phyloP scores from a whole-genome alignment of 2,329 filamentous ascomycete genomes.

The Bertia moriformis region DNA sequence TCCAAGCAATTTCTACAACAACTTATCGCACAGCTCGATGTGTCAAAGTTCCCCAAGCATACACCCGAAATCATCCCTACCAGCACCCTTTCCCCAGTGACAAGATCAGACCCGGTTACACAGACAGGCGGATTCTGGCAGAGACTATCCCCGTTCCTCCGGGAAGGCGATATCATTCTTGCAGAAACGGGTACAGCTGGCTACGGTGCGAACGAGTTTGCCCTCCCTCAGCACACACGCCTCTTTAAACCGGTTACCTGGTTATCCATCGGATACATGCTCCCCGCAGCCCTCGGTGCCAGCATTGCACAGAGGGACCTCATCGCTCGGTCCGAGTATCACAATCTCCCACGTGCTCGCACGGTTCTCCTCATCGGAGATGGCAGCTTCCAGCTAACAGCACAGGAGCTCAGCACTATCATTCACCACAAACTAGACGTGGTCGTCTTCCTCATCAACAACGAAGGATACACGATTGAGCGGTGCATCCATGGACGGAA shows the following conservation, averaged over 20 bases:
- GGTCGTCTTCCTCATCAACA: conserved; percentile 38
- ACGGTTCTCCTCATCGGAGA: conserved; percentile 47
- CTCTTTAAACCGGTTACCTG: conserved; percentile 37
- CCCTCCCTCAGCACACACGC: conserved; percentile 29
- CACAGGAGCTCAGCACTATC: conserved; percentile 51
- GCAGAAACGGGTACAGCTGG: conserved; percentile 42
- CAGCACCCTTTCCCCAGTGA: conserved; percentile 4
- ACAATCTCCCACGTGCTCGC: conserved; percentile 15
- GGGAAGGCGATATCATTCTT: conserved; percentile 36
- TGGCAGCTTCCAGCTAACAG: conserved; percentile 52
- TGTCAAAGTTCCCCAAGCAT: conserved; percentile 5
- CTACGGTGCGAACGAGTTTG: conserved; percentile 34
- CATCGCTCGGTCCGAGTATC: conserved; percentile 11
- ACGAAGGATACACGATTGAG: conserved; percentile 44
- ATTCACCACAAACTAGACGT: conserved; percentile 35
- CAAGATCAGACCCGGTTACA: conserved; percentile 20
- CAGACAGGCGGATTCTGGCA: conserved; percentile 30
- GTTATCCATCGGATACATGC: conserved; percentile 46
- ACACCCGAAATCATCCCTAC: neutral
- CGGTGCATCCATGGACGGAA: conserved; percentile 37
- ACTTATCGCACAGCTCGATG: conserved; percentile 9
- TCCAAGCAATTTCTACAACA: conserved; percentile 7
- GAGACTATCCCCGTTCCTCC: conserved; percentile 27
- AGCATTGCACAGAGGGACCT: conserved; percentile 36
- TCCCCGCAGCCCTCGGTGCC: conserved; percentile 39